A percentile compares a stretch with the other conserved stretches of the same genome.
Conservation (phyloP, 2,329 filamentous ascomycete genomes). For the Sporothrix dimorphospora region DNA sequence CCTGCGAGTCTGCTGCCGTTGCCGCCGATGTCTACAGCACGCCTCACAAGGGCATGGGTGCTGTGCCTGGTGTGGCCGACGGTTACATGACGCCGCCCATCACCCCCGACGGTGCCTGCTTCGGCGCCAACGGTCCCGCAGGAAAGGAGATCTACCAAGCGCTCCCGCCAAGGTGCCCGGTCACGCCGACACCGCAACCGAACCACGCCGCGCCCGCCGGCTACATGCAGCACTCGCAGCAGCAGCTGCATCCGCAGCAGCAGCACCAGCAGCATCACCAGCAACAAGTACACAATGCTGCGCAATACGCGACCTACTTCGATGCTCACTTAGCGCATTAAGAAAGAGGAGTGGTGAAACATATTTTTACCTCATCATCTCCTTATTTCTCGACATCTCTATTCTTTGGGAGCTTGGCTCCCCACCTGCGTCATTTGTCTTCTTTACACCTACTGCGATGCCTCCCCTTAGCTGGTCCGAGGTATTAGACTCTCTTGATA, state of each 20-base stretch:
- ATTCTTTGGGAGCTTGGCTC: neutral
- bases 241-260: slow-evolving; percentile 39
- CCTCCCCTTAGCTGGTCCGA: slow-evolving; percentile 29
- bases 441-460: slow-evolving; percentile 10
- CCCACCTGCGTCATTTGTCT: neutral
- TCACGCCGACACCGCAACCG: slow-evolving; percentile 64
- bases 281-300: slow-evolving; percentile 45
- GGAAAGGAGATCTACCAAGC: slow-evolving; percentile 52
- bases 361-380: neutral
- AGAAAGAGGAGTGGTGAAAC: neutral
- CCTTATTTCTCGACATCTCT: neutral
- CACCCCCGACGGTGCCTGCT: slow-evolving; percentile 71
- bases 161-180: slow-evolving; percentile 59
- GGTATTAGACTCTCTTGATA: slow-evolving; percentile 32
- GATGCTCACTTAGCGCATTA: slow-evolving; percentile 33
- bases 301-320: slow-evolving; percentile 52
- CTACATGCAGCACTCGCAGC: slow-evolving; percentile 36
- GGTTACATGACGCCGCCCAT: slow-evolving; percentile 86
- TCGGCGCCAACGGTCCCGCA: slow-evolving; percentile 49
- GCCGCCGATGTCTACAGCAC: slow-evolving; percentile 71
- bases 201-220: slow-evolving; percentile 39
- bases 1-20: slow-evolving; percentile 56
- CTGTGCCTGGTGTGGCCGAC: slow-evolving; percentile 63
- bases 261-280: slow-evolving; percentile 32
- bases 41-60: slow-evolving; percentile 73